Conservation (phyloP, 306 rosid genomes). For the Prinsepia uniflora region DNA sequence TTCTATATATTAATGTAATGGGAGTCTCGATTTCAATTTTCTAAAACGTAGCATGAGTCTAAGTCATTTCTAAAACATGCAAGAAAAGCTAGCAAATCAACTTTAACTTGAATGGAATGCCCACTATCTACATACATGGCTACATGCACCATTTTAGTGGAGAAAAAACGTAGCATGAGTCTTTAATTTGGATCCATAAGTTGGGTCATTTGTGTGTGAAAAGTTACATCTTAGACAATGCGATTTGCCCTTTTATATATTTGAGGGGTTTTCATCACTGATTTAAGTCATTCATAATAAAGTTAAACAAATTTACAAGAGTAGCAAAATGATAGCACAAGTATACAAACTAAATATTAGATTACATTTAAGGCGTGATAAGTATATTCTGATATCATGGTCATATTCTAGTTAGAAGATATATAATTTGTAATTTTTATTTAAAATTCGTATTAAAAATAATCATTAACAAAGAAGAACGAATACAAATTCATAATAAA, state of each 20-base stretch:
- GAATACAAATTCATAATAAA: background rate
- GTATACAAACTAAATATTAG: background rate
- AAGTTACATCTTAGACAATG: constrained; percentile 16
- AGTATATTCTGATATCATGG: background rate
- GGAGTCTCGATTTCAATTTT: too few relatives aligned
- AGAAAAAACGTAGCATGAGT: constrained; percentile 1
- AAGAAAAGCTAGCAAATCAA: constrained; percentile 28
- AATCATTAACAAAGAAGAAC: background rate
- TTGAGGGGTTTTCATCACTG: constrained; percentile 5
- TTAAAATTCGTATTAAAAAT: too few relatives aligned
- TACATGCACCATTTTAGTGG: constrained; percentile 18
- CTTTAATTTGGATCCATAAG: too few relatives aligned
- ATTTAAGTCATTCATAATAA: background rate
- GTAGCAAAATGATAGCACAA: background rate
- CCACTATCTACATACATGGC: constrained; percentile 3
- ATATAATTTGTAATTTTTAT: background rate
- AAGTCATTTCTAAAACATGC: too few relatives aligned
- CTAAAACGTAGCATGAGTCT: too few relatives aligned
- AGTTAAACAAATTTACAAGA: background rate
- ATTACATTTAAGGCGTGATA: background rate
- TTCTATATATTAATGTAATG: too few relatives aligned
- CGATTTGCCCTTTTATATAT: background rate
- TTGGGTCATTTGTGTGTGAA: background rate
- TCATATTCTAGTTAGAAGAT: background rate
- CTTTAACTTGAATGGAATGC: constrained; percentile 28